Conservation (phyloP, 1,139 yeast genomes). For the Lodderomyces parapsilosis region DNA sequence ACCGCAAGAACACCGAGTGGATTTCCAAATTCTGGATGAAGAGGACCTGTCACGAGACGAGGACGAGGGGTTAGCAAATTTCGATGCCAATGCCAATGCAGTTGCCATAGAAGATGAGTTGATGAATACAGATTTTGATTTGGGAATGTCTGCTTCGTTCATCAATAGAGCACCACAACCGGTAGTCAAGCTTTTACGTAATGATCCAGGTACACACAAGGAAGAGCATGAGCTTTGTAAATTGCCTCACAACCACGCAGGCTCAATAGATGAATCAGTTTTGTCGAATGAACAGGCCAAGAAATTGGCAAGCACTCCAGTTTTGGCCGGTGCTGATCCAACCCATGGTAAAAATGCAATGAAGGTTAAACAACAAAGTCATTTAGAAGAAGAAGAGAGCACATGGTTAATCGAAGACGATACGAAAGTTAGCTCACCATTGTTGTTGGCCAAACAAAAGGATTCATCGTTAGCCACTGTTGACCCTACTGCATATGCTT, state of each 20-base stretch:
- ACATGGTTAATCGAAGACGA: constrained; percentile 9
- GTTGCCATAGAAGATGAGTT: constrained; percentile 8
- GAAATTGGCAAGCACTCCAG: constrained; percentile 54
- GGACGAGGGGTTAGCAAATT: constrained; percentile 14
- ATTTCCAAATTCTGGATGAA: constrained; percentile 21
- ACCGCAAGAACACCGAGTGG: constrained; percentile 31
- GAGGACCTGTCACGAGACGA: constrained; percentile 18
- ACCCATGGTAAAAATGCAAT: constrained; percentile 49
- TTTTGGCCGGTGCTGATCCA: constrained; percentile 58
- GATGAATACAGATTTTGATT: constrained; percentile 29
- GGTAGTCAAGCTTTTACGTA: constrained; percentile 30
- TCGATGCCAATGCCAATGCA: constrained; percentile 8
- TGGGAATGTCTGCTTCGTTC: constrained; percentile 49
- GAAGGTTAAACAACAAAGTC: constrained; percentile 36
- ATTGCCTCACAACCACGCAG: constrained; percentile 42
- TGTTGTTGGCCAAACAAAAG: constrained; percentile 38
- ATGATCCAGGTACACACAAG: constrained; percentile 18
- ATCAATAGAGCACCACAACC: constrained; percentile 41
- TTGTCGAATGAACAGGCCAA: constrained; percentile 50
- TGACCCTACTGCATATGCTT: constrained; percentile 67
- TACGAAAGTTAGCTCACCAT: constrained; percentile 11
- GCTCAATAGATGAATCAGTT: constrained; percentile 34
- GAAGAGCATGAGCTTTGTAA: constrained; percentile 34
- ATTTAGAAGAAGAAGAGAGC: background rate
- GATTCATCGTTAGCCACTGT: constrained; percentile 41